Percentiles rank a stretch among this genome's conserved stretches.
Conservation (phyloP, 1,284 basidiomycete species). For the Inonotus hispidus region DNA sequence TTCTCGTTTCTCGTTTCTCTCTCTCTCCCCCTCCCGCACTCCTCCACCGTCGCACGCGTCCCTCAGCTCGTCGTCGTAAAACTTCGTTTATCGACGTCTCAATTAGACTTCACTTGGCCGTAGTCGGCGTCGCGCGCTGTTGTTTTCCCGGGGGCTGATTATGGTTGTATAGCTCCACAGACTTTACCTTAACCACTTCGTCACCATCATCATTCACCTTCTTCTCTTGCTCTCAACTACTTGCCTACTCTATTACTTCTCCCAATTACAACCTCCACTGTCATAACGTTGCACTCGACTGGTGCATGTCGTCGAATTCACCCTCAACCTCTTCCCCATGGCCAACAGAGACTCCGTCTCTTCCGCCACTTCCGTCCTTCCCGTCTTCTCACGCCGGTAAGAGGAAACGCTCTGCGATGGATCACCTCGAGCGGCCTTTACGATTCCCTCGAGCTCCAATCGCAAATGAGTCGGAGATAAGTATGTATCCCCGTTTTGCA, state of each 20-base stretch:
- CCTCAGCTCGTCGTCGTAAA: constrained; percentile 35
- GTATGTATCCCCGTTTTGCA: constrained; percentile 34
- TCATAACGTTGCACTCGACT: constrained; percentile 23
- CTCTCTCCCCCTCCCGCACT: neutral
- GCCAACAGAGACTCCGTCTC: constrained; percentile 34
- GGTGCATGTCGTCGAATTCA: constrained; percentile 20
- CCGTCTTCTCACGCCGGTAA: constrained; percentile 24
- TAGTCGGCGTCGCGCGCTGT: neutral
- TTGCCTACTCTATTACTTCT: constrained; percentile 22
- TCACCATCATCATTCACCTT: constrained; percentile 20
- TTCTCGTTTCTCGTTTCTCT: constrained; percentile 17
- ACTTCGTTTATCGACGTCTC: neutral
- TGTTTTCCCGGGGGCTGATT: constrained; percentile 4
- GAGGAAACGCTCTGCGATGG: constrained; percentile 25
- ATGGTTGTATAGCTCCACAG: constrained; percentile 22
- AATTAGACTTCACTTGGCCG: neutral
- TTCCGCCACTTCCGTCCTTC: constrained; percentile 21
- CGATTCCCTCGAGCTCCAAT: constrained; percentile 25
- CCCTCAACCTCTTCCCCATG: constrained; percentile 30
- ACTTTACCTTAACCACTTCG: constrained; percentile 24
- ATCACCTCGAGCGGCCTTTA: constrained; percentile 19
- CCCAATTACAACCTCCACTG: constrained; percentile 8
- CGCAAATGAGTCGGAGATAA: constrained; percentile 36
- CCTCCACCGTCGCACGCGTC: constrained; percentile 23
- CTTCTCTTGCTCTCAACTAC: constrained; percentile 19